Evolutionary conservation across 495 filamentous ascomycete genomes (phyloP), one percentile per base, ranked within the genome.

Genomic region (Cudoniella acicularis): DNA sequence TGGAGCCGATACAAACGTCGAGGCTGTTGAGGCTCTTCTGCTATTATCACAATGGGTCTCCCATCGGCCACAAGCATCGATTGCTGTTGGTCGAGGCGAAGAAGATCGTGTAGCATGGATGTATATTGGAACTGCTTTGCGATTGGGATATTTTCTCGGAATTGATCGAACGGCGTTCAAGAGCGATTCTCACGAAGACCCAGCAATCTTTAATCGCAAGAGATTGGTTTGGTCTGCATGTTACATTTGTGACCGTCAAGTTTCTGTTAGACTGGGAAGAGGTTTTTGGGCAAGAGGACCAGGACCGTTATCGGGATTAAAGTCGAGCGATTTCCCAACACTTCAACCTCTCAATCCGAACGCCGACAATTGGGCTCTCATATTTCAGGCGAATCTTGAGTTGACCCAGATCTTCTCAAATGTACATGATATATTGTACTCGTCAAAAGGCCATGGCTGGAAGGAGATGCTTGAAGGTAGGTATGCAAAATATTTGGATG

Each of bases 71-170:
- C 74, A 80, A 16, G 73, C 71, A 45, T 57, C 77, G 60, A 79
- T 81, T 57, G 72, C 78, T 17, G 81, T 86, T 13, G 84, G 84
- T 0, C 75, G 81, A 25, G 84, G 83, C 10, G 82, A 86, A 67
- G 84, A 87, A 67, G 84, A 87, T 61, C 76, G 83, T 43, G 82
- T 83, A 27, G 81, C 82, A 2, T 87, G 84, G 84, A 86, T 86
- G 83, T 83, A 86, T 66, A 81, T 86, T 10, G 84, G 84, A 3
- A 76, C 82, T 3, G 84, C 84, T 1, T 62, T 87, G 10, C 76
- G 84, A 41, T 79, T 84, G n/a, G 84, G 80, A 0, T 86, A 86
- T 62, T 86, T 84, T 57, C 75, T 85, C 4, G 83, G 11, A 64
- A 64, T 86, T 25, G 84, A 87, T 60, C 71, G 77, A 54, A 78